Evolutionary conservation across 495 filamentous ascomycete species (phyloP).

Genomic region (Immersiella caudata): DNA sequence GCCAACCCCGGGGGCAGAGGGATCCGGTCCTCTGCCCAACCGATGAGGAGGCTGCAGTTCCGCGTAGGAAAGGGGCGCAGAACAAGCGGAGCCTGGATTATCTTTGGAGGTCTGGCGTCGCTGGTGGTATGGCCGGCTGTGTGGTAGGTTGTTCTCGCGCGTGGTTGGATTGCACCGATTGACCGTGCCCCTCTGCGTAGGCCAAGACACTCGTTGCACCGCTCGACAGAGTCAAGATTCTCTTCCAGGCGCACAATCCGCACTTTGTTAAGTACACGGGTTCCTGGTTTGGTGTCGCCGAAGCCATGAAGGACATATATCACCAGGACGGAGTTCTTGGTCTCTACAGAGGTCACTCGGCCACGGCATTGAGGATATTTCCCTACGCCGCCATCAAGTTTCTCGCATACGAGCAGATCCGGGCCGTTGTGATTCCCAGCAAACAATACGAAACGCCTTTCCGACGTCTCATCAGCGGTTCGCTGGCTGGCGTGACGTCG

Average conservation of each 20-base stretch:
- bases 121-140: constrained; percentile 87
- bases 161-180: neutral
- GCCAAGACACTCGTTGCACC: constrained; percentile 95
- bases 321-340: constrained; percentile 69
- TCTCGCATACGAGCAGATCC: constrained; percentile 94
- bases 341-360: constrained; percentile 90
- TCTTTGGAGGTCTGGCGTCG: constrained; percentile 75
- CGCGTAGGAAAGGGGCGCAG: constrained; percentile 36
- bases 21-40: constrained; percentile 39
- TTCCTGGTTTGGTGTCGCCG: constrained; percentile 76
- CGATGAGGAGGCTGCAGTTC: constrained; percentile 43
- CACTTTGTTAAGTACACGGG: constrained; percentile 91
- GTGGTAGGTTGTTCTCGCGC: constrained; percentile 57
- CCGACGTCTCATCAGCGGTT: constrained; percentile 76
- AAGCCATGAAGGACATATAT: constrained; percentile 83
- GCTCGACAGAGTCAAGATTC: constrained; percentile 96
- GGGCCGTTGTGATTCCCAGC: constrained; percentile 69
- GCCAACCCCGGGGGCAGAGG: constrained; percentile 21
- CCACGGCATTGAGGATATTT: constrained; percentile 91
- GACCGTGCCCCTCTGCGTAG: constrained; percentile 45
- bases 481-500: constrained; percentile 80
- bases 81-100: constrained; percentile 81
- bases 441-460: constrained; percentile 76
- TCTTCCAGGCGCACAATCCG: constrained; percentile 94
- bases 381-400: constrained; percentile 98